Base-by-base conservation (phyloP, 176 grass and related monocot species). In the Rhynchospora breviuscula region DNA sequence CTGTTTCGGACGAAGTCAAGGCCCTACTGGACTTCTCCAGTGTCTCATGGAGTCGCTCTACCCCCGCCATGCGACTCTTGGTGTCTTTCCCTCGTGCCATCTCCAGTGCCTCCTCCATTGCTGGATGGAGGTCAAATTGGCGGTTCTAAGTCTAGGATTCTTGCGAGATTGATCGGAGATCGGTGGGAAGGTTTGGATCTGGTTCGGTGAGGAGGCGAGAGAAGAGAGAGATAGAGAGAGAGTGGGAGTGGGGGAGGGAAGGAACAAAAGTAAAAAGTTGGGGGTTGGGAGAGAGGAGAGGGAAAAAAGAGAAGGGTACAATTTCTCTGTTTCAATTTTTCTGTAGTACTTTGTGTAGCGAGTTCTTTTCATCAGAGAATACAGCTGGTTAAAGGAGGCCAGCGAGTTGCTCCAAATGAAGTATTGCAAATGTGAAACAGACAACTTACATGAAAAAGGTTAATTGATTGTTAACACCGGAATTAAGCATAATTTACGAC, bases 101-200 rank as follows among this genome's bases (percentile, higher is more conserved):
- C 88, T 92, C 86, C 88, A 97, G 82, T 79, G 90, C 94, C 73
- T 89, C 94, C 91, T 97, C 90, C 91, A 97, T 97, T 76, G 77
- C 78, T 71, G 69, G 69, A 33, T 23, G 22, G 56, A 64, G 56
- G 47, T 64, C 29, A 5, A 19, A 2, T 51, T 12, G 79, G 48
- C 52, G 49, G 43, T 59, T 52, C 85, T 62, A 21, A 45, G 25
- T 45, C 62, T 76, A 74, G 44, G 31, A 57, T 64, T 47, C 59
- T 53, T 25, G 17, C 11, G 65, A 12, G 67, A 69, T 67, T 57
- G 85, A 19, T 22, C 47, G 85, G 45, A 58, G n/a, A 80, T 69
- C 47, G 79, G 57, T 25, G 74, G 4, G 46, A 40, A 46, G 59
- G 79, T 18, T 80, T 46, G 79, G 79, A 81, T 81, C 79, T 63